phyloP scores from a whole-genome alignment of 2,329 filamentous ascomycete species.

The Bipolaris sorokiniana region DNA sequence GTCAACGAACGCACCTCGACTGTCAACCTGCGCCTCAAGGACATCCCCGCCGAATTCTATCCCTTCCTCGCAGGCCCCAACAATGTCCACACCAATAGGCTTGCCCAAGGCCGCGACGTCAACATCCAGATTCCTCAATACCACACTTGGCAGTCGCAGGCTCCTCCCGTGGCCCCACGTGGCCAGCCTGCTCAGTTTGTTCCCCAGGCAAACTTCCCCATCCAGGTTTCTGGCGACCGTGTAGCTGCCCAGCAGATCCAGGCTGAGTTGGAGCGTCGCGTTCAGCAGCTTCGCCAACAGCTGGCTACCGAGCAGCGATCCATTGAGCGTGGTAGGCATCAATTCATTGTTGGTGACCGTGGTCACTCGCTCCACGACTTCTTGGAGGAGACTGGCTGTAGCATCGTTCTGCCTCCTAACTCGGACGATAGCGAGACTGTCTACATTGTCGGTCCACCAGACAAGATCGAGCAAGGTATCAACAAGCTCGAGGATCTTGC shows the following conservation, averaged over 20 bases:
- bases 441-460: constrained; percentile 80
- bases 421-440: constrained; percentile 82
- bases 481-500: constrained; percentile 89
- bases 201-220: constrained; percentile 76
- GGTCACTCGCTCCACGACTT: constrained; percentile 84
- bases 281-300: constrained; percentile 75
- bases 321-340: constrained; percentile 86
- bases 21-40: constrained; percentile 79
- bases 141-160: constrained; percentile 72
- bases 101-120: constrained; percentile 76
- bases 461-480: constrained; percentile 74
- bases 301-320: constrained; percentile 78
- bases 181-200: constrained; percentile 73
- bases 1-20: constrained; percentile 84
- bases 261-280: constrained; percentile 79
- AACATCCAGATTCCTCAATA: constrained; percentile 84
- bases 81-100: constrained; percentile 68
- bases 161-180: constrained; percentile 67
- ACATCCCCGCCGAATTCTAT: constrained; percentile 89
- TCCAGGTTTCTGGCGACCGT: constrained; percentile 86
- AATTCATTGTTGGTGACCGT: constrained; percentile 89
- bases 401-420: constrained; percentile 78
- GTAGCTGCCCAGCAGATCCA: constrained; percentile 79
- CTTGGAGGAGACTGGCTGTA: constrained; percentile 87
- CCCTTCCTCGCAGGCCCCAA: constrained; percentile 88